These are phyloP conservation scores for Crithidia bombi DNA, from an alignment of 208 protist genomes.

Conservation along the genomic window DNA sequence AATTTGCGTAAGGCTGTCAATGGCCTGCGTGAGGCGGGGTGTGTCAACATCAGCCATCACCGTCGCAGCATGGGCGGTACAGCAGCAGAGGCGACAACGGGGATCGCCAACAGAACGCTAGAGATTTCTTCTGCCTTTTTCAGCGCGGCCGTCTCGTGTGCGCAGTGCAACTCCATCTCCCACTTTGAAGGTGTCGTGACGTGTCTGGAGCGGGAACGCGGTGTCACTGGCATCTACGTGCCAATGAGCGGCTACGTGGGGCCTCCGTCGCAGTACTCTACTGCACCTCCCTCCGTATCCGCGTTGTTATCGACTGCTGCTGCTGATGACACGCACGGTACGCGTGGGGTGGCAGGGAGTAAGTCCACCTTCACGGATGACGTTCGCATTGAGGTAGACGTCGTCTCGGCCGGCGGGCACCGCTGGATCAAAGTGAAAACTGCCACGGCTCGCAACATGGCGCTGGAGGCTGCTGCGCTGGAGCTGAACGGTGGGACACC, in stretches of 20 bases:
- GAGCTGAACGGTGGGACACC: conserved; percentile 27
- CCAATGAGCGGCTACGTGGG: conserved; percentile 21
- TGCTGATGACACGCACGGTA: neutral
- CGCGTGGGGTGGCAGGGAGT: neutral
- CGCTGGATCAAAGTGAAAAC: conserved; percentile 75
- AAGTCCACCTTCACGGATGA: neutral
- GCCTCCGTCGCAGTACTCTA: neutral
- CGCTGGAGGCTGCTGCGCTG: conserved; percentile 24
- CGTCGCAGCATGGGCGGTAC: neutral
- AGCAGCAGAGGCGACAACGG: neutral
- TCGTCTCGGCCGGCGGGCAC: conserved; percentile 52
- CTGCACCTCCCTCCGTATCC: neutral
- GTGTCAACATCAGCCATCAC: neutral
- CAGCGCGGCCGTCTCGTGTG: conserved; percentile 26
- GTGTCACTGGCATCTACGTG: conserved; percentile 47
- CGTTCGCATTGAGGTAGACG: conserved; percentile 52
- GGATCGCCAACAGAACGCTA: neutral
- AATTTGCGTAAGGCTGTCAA: conserved; percentile 22
- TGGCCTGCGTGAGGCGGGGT: conserved; percentile 18
- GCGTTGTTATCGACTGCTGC: neutral
- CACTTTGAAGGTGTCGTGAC: conserved; percentile 40
- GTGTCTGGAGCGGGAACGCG: conserved; percentile 38
- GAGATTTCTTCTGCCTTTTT: conserved; percentile 10
- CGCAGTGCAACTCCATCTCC: conserved; percentile 36
- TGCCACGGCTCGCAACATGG: conserved; percentile 30